These are phyloP conservation scores for Breynia disticha DNA, from an alignment of 441 rosid genomes.

Conservation along the genomic window DNA sequence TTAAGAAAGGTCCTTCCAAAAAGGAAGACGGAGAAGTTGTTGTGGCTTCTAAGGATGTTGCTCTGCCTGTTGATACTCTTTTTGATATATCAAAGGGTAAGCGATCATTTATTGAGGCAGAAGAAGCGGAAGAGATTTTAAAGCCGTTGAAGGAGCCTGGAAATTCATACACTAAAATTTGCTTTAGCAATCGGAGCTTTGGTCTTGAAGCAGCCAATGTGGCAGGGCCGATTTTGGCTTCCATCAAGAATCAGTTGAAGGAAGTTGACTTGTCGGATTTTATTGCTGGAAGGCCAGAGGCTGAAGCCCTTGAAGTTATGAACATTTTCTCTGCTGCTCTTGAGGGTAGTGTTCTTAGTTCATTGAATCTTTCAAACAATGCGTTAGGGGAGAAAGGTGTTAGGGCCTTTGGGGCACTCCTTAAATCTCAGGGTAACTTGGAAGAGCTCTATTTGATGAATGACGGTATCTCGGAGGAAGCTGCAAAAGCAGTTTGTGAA, in stretches of 20 bases:
- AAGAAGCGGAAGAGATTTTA: conserved; percentile 73
- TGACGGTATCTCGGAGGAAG: conserved; percentile 89
- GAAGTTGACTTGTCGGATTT: conserved; percentile 86
- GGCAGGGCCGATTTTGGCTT: conserved; percentile 62
- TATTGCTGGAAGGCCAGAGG: conserved; percentile 84
- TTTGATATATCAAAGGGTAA: conserved; percentile 73
- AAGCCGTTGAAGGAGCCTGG: conserved; percentile 63
- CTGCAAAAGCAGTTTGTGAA: conserved; percentile 74
- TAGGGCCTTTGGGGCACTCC: conserved; percentile 70
- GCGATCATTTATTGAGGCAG: conserved; percentile 67
- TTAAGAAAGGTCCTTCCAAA: conserved; percentile 49
- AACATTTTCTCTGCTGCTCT: conserved; percentile 57
- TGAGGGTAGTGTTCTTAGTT: conserved; percentile 56
- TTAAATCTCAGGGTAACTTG: conserved; percentile 57
- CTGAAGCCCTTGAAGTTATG: conserved; percentile 92
- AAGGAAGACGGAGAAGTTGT: conserved; percentile 29
- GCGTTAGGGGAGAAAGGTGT: conserved; percentile 96
- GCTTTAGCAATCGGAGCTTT: conserved; percentile 93
- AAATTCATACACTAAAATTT: conserved; percentile 58
- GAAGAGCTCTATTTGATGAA: conserved; percentile 84
- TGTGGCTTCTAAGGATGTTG: conserved; percentile 20
- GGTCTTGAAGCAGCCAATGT: conserved; percentile 72
- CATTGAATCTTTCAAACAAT: conserved; percentile 78
- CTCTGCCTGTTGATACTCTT: conserved; percentile 28
- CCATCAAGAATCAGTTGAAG: conserved; percentile 62